Evolutionary conservation across 257 asterid genomes (phyloP).

Genomic region (Capsicum rhomboideum): DNA sequence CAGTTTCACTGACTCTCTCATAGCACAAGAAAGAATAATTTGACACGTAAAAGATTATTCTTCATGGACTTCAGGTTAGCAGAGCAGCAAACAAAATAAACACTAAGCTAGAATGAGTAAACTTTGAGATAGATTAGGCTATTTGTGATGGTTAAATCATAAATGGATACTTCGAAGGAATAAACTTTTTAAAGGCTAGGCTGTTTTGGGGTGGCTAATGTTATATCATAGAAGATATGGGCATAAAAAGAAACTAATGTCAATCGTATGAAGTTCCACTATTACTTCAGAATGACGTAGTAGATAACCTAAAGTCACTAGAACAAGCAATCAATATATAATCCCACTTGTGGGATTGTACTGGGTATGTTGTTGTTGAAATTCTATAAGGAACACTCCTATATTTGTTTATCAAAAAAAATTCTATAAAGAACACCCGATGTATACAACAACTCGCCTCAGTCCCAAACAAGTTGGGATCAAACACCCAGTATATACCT

Average conservation of each 20-base stretch:
- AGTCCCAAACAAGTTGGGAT: background rate
- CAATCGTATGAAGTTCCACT: background rate
- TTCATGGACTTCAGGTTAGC: background rate
- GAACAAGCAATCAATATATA: background rate
- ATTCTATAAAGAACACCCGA: background rate
- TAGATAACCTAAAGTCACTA: background rate
- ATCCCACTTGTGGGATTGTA: too few relatives aligned
- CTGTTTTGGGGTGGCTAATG: background rate
- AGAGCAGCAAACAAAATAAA: background rate
- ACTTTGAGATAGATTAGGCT: background rate
- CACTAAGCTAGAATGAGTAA: background rate
- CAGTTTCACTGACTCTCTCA: background rate
- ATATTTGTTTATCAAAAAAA: too few relatives aligned
- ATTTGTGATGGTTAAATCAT: background rate
- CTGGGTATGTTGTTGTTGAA: too few relatives aligned
- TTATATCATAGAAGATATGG: background rate
- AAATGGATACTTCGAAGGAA: background rate
- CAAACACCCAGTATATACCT: too few relatives aligned
- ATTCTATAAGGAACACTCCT: too few relatives aligned
- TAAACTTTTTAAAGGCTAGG: background rate
- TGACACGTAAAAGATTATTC: background rate
- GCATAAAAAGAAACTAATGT: background rate
- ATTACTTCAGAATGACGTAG: background rate
- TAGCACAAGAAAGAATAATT: background rate
- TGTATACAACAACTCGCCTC: background rate